phyloP scores from a whole-genome alignment of 2,329 filamentous ascomycete genomes.

The Aspergillus sp. region DNA sequence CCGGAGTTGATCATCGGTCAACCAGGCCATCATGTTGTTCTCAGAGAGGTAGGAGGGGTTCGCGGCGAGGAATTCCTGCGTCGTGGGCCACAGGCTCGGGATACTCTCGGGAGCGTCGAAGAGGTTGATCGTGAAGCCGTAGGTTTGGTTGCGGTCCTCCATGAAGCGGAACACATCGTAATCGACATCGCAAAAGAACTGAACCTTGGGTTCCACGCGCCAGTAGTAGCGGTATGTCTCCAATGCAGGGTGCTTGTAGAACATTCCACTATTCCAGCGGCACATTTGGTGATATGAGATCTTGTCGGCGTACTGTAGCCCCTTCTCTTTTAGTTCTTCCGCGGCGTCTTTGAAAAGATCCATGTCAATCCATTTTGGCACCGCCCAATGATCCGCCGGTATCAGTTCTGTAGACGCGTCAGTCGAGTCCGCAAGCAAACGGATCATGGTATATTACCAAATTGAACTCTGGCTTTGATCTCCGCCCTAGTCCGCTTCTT shows the following conservation, averaged over 20 bases:
- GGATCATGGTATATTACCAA: constrained; percentile 59
- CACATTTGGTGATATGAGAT: constrained; percentile 98
- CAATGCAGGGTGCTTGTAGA: constrained; percentile 94
- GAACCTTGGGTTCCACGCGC: constrained; percentile 97
- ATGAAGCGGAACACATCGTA: constrained; percentile 99
- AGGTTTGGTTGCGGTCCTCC: constrained; percentile 98
- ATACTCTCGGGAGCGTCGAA: constrained; percentile 91
- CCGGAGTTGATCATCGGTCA: constrained; percentile 76
- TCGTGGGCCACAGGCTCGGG: constrained; percentile 92
- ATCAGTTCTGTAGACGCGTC: constrained; percentile 69
- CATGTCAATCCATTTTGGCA: constrained; percentile 88
- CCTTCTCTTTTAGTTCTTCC: constrained; percentile 77
- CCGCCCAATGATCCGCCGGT: constrained; percentile 92
- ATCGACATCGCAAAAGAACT: constrained; percentile 98
- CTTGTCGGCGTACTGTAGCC: constrained; percentile 88
- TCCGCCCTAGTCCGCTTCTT: constrained; percentile 77
- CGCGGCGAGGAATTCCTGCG: constrained; percentile 82
- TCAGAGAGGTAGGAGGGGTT: constrained; percentile 79
- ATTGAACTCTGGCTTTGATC: constrained; percentile 86
- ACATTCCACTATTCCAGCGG: constrained; percentile 96
- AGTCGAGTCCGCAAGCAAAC: not conserved
- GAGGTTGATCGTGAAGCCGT: constrained; percentile 97
- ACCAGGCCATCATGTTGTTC: constrained; percentile 86
- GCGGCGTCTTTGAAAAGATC: constrained; percentile 85
- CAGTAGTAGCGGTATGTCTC: constrained; percentile 88